Conservation (phyloP, 2,329 filamentous ascomycete genomes). For the Coniochaeta sp. region DNA sequence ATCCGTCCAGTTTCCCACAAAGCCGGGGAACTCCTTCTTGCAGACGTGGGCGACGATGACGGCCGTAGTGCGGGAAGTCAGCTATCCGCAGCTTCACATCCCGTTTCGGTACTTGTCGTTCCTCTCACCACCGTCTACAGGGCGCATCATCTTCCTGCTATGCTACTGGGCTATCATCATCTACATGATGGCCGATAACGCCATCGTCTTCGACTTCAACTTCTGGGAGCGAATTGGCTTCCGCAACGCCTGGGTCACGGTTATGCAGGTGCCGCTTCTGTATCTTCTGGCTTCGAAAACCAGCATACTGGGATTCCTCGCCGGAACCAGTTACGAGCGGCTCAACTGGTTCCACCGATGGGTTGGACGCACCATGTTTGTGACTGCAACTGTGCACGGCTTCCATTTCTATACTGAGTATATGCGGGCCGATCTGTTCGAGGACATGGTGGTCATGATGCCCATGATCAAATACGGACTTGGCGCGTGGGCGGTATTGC, state of each 20-base stretch:
- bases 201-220: slow-evolving; percentile 42
- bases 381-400: slow-evolving; percentile 62
- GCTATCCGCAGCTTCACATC: slow-evolving; percentile 48
- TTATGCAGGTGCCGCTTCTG: slow-evolving; percentile 57
- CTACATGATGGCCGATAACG: slow-evolving; percentile 46
- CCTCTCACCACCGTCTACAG: slow-evolving; percentile 51
- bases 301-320: slow-evolving; percentile 51
- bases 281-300: slow-evolving; percentile 56
- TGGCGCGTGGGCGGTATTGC: slow-evolving; percentile 56
- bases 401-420: slow-evolving; percentile 63
- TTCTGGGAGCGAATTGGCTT: slow-evolving; percentile 61
- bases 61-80: slow-evolving; percentile 47
- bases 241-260: slow-evolving; percentile 59
- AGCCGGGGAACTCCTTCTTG: slow-evolving; percentile 35
- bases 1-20: slow-evolving; percentile 42
- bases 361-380: slow-evolving; percentile 61
- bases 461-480: slow-evolving; percentile 60
- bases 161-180: slow-evolving; percentile 53
- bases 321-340: slow-evolving; percentile 59
- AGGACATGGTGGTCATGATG: slow-evolving; percentile 52
- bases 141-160: slow-evolving; percentile 45
- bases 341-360: slow-evolving; percentile 70
- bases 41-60: slow-evolving; percentile 53
- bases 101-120: slow-evolving; percentile 39
- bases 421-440: slow-evolving; percentile 51